phyloP scores from a whole-genome alignment of 805 yeast species.

The Lipomyces sp. region DNA sequence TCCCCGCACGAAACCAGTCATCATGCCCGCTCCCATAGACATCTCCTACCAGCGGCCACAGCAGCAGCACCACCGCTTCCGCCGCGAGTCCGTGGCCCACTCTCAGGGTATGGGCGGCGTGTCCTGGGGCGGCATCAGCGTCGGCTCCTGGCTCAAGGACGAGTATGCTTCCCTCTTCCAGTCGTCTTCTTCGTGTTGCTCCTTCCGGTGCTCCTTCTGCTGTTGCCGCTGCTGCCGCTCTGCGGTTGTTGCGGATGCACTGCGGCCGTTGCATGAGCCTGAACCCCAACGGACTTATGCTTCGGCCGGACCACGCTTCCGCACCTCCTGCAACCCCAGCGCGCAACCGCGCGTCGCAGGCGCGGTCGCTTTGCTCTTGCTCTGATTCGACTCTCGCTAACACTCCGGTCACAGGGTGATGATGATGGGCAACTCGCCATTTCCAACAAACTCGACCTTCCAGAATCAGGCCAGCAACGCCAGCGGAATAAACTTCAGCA shows the following conservation, averaged over 20 bases:
- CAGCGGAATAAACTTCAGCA: slow-evolving; percentile 21
- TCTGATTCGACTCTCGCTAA: too few species aligned
- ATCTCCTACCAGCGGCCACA: slow-evolving; percentile 41
- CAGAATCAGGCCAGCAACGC: not conserved
- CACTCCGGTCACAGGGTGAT: too few species aligned
- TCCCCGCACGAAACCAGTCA: not conserved
- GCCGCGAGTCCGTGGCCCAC: slow-evolving; percentile 91
- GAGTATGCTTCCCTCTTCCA: slow-evolving; percentile 44
- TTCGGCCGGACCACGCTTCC: too few species aligned
- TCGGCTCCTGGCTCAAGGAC: slow-evolving; percentile 94
- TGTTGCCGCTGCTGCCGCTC: not conserved
- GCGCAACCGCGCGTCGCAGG: too few species aligned
- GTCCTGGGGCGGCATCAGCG: slow-evolving; percentile 93
- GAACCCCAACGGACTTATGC: too few species aligned
- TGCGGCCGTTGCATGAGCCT: too few species aligned
- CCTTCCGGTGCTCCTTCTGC: not conserved
- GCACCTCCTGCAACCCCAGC: too few species aligned
- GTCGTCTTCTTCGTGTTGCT: not conserved
- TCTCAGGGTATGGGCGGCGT: slow-evolving; percentile 98
- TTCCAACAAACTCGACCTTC: slow-evolving; percentile 4
- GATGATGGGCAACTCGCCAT: slow-evolving; percentile 18
- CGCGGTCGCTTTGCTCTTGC: too few species aligned
- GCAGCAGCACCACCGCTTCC: slow-evolving; percentile 45
- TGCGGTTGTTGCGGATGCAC: not conserved
- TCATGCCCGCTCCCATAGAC: slow-evolving; percentile 42